phyloP scores from a whole-genome alignment of 352 stramenopile genomes.

The Aphanomyces astaci region DNA sequence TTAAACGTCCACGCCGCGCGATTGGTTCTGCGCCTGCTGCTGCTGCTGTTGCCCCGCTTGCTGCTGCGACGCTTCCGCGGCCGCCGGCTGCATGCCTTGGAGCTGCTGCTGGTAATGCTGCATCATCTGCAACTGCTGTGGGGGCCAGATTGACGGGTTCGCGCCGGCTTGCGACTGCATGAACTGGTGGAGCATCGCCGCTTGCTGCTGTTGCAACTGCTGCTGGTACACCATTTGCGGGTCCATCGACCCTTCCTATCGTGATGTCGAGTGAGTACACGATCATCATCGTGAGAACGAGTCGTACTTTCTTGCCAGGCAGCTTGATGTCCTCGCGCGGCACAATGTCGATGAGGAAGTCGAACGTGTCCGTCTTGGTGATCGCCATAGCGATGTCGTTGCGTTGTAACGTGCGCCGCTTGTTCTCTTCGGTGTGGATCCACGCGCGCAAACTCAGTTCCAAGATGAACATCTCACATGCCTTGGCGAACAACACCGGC shows the following conservation, averaged over 20 bases:
- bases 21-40: background rate
- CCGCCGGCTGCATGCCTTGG: conserved; percentile 30
- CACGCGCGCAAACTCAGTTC: conserved; percentile 84
- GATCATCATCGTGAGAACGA: background rate
- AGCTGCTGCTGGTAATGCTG: conserved; percentile 85
- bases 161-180: conserved; percentile 57
- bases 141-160: conserved; percentile 65
- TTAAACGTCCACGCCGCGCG: conserved; percentile 19
- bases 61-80: conserved; percentile 4
- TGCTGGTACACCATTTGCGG: conserved; percentile 79
- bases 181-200: conserved; percentile 81
- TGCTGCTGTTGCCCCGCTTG: background rate
- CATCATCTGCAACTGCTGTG: conserved; percentile 77
- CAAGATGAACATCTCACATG: conserved; percentile 92
- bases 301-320: conserved; percentile 65
- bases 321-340: conserved; percentile 79
- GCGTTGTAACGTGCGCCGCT: conserved; percentile 87
- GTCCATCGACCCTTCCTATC: conserved; percentile 54
- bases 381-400: conserved; percentile 87
- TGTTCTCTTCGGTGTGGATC: conserved; percentile 89
- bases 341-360: conserved; percentile 90
- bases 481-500: conserved; percentile 89
- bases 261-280: background rate
- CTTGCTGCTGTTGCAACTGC: conserved; percentile 81
- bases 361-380: conserved; percentile 87